Evolutionary conservation across 176 grass and related monocot genomes (phyloP).

Genomic region (Pontederia crassipes): DNA sequence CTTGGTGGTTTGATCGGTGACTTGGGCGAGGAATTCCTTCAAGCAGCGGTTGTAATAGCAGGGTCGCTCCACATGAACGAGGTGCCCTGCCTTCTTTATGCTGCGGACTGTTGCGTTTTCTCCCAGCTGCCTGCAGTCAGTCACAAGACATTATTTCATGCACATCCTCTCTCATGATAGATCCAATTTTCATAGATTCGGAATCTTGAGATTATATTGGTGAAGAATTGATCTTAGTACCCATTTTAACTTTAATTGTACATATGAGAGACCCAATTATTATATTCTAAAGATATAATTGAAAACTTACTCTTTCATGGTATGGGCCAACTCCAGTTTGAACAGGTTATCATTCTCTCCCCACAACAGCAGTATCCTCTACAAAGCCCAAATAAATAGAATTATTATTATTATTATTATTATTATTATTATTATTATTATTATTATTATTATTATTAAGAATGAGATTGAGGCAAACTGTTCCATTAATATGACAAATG

Average conservation of each 20-base stretch:
- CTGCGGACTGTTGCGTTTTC: slow-evolving; percentile 54
- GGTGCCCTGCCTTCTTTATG: slow-evolving; percentile 70
- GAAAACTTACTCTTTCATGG: slow-evolving; percentile 63
- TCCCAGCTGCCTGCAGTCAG: slow-evolving; percentile 51
- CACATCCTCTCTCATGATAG: too few species aligned
- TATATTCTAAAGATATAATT: too few species aligned
- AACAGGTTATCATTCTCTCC: slow-evolving; percentile 89
- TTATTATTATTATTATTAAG: too few species aligned
- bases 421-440: too few species aligned
- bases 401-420: too few species aligned
- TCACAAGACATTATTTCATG: not conserved
- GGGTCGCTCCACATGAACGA: slow-evolving; percentile 74
- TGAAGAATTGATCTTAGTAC: not conserved
- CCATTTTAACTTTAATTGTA: too few species aligned
- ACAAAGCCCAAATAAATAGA: not conserved
- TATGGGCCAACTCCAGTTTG: slow-evolving; percentile 61
- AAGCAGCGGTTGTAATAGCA: slow-evolving; percentile 48
- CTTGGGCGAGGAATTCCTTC: slow-evolving; percentile 44
- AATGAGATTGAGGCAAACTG: not conserved
- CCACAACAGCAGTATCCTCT: slow-evolving; percentile 84
- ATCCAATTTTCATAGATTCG: too few species aligned
- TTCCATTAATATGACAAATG: too few species aligned
- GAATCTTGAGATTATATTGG: too few species aligned
- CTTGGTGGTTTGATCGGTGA: too few species aligned
- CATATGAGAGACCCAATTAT: too few species aligned